Conservation (phyloP, 2,329 filamentous ascomycete species). For the Fusarium chlamydosporum region DNA sequence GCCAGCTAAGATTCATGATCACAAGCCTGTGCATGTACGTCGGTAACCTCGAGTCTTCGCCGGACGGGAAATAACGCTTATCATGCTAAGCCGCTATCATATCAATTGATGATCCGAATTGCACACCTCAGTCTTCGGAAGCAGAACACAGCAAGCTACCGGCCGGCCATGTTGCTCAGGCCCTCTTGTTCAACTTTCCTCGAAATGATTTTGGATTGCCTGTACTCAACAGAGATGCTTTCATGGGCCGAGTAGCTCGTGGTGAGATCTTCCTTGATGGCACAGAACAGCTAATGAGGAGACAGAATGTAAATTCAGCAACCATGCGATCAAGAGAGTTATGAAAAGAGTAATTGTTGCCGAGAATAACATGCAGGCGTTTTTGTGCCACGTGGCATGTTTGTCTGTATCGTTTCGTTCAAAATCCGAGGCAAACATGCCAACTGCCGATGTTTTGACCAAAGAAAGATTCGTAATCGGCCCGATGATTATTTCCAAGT, state of each 20-base stretch:
- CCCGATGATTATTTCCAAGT: neutral
- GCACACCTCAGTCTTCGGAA: neutral
- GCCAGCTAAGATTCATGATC: neutral
- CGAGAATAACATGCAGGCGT: constrained; percentile 3
- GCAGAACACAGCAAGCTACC: too few species aligned
- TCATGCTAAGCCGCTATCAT: neutral
- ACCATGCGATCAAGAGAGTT: neutral
- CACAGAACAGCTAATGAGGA: neutral
- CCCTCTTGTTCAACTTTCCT: neutral
- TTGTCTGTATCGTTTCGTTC: neutral
- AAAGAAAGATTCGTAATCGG: constrained; percentile 5
- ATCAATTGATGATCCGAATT: neutral
- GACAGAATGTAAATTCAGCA: neutral
- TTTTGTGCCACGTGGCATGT: constrained; percentile 8
- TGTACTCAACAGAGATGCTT: neutral
- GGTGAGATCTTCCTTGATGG: neutral
- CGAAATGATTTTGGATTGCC: neutral
- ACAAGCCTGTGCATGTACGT: constrained; percentile 6
- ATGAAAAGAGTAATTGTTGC: constrained; percentile 1
- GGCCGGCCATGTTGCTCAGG: neutral
- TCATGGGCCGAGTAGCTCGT: neutral
- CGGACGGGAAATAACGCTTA: neutral
- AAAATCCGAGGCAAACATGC: neutral
- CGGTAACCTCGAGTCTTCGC: neutral
- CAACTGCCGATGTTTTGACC: neutral